These are phyloP conservation scores for Trichoderma sp. DNA, from an alignment of 2,329 filamentous ascomycete species.

Conservation along the genomic window DNA sequence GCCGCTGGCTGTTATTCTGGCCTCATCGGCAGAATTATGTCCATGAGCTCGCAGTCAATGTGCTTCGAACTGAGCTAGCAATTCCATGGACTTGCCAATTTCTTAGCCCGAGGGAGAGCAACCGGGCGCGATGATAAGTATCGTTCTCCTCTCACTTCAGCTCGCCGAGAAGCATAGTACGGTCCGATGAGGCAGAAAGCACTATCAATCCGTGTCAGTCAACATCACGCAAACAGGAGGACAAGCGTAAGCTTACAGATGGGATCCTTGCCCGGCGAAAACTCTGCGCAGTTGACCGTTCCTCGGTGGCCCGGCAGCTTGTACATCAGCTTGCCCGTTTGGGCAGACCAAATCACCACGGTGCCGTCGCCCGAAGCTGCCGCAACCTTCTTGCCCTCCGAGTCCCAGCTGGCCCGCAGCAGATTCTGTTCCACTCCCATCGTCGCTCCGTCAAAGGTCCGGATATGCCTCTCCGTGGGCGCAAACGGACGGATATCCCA, in stretches of 20 bases:
- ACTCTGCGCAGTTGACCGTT: constrained; percentile 91
- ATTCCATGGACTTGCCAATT: neutral
- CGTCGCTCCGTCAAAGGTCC: constrained; percentile 90
- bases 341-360: constrained; percentile 86
- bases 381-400: constrained; percentile 80
- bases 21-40: no score
- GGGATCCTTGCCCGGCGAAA: constrained; percentile 81
- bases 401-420: constrained; percentile 86
- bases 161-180: constrained; percentile 81
- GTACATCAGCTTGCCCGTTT: constrained; percentile 87
- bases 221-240: neutral
- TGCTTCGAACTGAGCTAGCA: neutral
- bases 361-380: constrained; percentile 89
- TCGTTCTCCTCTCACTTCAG: constrained; percentile 48
- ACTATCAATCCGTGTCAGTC: constrained; percentile 59
- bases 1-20: neutral
- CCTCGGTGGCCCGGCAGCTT: constrained; percentile 96
- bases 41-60: neutral
- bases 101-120: neutral
- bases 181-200: constrained; percentile 86
- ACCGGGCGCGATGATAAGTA: neutral
- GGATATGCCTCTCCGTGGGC: constrained; percentile 79
- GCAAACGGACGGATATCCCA: constrained; percentile 98
- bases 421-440: constrained; percentile 89
- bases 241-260: constrained; percentile 67